Base-by-base conservation (phyloP, 768 basidiomycete genomes). In the Mycena crocata region DNA sequence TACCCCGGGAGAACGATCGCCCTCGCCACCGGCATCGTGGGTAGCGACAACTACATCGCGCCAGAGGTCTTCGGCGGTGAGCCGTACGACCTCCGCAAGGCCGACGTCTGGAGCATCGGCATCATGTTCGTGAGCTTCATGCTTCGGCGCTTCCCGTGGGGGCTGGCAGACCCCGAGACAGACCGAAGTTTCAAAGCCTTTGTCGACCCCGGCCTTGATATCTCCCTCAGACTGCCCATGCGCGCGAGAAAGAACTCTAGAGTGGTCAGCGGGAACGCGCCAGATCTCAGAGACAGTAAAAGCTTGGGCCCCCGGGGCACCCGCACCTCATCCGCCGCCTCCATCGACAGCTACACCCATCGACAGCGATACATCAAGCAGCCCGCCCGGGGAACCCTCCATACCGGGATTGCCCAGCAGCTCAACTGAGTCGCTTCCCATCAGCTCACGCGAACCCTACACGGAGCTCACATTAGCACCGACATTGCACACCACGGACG, bases 51-150 rank as follows among this genome's bases (percentile, higher is more conserved):
- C 24, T 99, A 99, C 83, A 90, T 99, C 35, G 98, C 98, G 0
- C 98, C 98, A 1, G 98, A 99, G 78, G 98, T 99, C 19, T 86
- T 99, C 62, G 82, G 77, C 34, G 87, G 88, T 58, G 88, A 92
- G 49, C 82, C 83, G 15, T 99, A 99, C 79, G 98, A 99, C 78
- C 97, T 98, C 15, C 87, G 96, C 75, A 95, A 98, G 83, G 95
- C 96, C 19, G 98, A 99, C 78, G 98, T 99, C 28, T 99, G 98
- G 98, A 93, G 93, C 72, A 90, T 97, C 39, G 98, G 94, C 58
- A 95, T 99, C 78, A 99, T 99, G 74, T 98, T 99, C 84, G 89
- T 99, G 85, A 99, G 98, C 84, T 99, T 99, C 98, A 84, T 98
- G 69, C 87, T 99, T 34, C 87, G 97, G 57, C 88, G 98, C 56